Base-by-base conservation (phyloP, 495 filamentous ascomycete species). In the Xylaria curta region DNA sequence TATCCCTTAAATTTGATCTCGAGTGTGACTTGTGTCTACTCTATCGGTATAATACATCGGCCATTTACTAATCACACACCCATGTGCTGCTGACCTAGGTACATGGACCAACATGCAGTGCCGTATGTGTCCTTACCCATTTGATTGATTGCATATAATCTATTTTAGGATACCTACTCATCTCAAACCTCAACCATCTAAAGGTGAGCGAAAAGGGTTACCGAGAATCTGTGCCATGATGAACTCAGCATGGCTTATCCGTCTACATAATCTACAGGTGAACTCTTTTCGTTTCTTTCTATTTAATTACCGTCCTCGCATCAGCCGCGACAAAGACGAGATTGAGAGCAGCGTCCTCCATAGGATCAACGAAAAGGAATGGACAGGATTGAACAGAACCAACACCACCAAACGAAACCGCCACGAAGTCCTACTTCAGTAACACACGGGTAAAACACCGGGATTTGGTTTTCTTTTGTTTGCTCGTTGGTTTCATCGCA, bases 141-240 rank as follows among this genome's bases (percentile, higher is more conserved):
- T 38, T 9, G 44, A 68, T 53, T 33, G 33, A 56, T 46, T 26
- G 21, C n/a, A 44, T 28, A 59, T 40, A 6, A 7, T 46, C 68
- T 70, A 70, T 70, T 70, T 70, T 70, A 28, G 68, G 68, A 61
- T 68, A 15, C n/a, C n/a, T n/a, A n/a, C 51, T 38, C 21, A 3
- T 33, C 58, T 58, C 53, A 58, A 31, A 5, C 26, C 6, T 31
- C 24, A 26, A 60, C 6, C 17, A 60, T 17, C 58, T 28, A n/a
- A 66, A 51, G 63, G 63, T 66, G 63, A 66, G 19, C 17, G 44
- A 42, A 66, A 66, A 21, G 46, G 63, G 63, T 66, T 47, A 66
- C 63, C 63, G 62, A 65, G 21, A 49, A 19, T 26, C 13, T 33
- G 24, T 49, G 15, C 8, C 21, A 49, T 65, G 40, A 26, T 9